phyloP scores from a whole-genome alignment of 352 stramenopile genomes.

The Globisporangium radiosum region DNA sequence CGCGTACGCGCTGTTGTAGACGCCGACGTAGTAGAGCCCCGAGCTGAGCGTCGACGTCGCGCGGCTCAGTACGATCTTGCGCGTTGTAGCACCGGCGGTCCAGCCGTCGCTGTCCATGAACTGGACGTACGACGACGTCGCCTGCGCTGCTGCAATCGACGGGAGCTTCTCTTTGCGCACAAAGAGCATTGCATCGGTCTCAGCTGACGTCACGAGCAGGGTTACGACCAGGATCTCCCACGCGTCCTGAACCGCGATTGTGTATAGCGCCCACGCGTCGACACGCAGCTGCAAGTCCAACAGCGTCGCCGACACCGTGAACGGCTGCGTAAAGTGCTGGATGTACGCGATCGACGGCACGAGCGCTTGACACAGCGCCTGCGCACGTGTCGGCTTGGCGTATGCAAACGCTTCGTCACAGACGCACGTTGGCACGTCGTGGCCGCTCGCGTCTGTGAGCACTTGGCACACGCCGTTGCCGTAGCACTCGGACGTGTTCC shows the following conservation, averaged over 20 bases:
- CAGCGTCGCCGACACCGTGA: slow-evolving; percentile 28
- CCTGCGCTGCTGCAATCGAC: slow-evolving; percentile 13
- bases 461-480: slow-evolving; percentile 62
- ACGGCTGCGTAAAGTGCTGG: slow-evolving; percentile 43
- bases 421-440: slow-evolving; percentile 32
- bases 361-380: slow-evolving; percentile 59
- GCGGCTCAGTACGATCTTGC: slow-evolving; percentile 53
- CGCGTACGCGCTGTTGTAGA: slow-evolving; percentile 72
- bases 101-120: slow-evolving; percentile 46
- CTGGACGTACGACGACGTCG: slow-evolving; percentile 26
- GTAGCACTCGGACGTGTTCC: slow-evolving; percentile 63
- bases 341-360: slow-evolving; percentile 53
- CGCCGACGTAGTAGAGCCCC: slow-evolving; percentile 66
- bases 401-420: slow-evolving; percentile 68
- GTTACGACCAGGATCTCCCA: slow-evolving; percentile 57
- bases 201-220: slow-evolving; percentile 22
- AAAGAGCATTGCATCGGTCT: slow-evolving; percentile 73
- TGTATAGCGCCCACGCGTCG: slow-evolving; percentile 56
- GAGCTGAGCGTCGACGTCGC: slow-evolving; percentile 60
- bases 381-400: slow-evolving; percentile 23
- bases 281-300: slow-evolving; percentile 40
- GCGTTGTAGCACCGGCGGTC: slow-evolving; percentile 25
- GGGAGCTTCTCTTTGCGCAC: slow-evolving; percentile 61
- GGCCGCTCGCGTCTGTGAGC: slow-evolving; percentile 7
- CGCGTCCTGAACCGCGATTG: slow-evolving; percentile 39